Conservation (phyloP, 2,329 filamentous ascomycete species). For the Fusarium falciforme region DNA sequence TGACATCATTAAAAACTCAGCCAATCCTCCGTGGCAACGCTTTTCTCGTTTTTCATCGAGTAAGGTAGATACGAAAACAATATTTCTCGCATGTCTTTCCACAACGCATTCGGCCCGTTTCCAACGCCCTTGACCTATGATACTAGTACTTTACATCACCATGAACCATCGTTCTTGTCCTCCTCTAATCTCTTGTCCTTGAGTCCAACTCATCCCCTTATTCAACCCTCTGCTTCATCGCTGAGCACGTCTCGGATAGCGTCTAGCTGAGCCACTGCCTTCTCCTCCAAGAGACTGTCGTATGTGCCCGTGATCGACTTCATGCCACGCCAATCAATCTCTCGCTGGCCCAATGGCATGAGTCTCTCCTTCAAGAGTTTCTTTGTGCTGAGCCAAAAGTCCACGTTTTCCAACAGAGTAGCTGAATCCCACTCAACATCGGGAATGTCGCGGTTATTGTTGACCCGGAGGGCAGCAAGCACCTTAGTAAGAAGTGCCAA, state of each 20-base stretch:
- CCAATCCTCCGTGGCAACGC: background rate
- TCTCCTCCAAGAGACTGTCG: constrained; percentile 79
- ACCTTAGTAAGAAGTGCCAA: constrained; percentile 81
- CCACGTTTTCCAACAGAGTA: constrained; percentile 81
- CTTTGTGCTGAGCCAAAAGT: constrained; percentile 80
- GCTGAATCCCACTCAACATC: constrained; percentile 80
- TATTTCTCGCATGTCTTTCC: constrained; percentile 28
- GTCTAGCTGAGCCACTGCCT: constrained; percentile 76
- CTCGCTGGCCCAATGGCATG: constrained; percentile 77
- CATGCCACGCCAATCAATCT: constrained; percentile 70
- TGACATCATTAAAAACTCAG: constrained; percentile 4
- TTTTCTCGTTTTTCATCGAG: constrained; percentile 6
- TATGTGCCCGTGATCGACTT: constrained; percentile 53
- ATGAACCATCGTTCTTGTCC: constrained; percentile 24
- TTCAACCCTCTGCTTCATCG: constrained; percentile 59
- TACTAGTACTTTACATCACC: constrained; percentile 41
- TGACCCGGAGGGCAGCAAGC: constrained; percentile 72
- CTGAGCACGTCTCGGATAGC: constrained; percentile 67
- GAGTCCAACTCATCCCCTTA: constrained; percentile 2
- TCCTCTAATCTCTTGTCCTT: constrained; percentile 6
- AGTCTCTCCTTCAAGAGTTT: constrained; percentile 78
- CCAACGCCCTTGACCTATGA: constrained; percentile 41
- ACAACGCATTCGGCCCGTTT: constrained; percentile 38
- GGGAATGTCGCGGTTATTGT: constrained; percentile 78
- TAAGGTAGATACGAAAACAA: constrained; percentile 16